Base-by-base conservation (phyloP, 352 stramenopile species). In the Phytophthora pini region DNA sequence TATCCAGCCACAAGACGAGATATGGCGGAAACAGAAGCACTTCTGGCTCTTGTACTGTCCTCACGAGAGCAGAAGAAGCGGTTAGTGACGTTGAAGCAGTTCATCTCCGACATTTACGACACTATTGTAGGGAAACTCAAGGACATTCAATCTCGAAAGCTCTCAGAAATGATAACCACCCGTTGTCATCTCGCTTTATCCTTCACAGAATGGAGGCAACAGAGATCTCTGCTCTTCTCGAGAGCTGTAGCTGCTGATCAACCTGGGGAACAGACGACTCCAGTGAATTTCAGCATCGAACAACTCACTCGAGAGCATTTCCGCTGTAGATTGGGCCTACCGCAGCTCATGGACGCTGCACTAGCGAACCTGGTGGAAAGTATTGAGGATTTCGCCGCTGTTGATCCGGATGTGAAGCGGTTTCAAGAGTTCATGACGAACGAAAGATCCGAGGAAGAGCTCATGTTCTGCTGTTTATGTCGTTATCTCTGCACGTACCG, bases 31-130 rank as follows among this genome's bases (percentile, higher is more conserved):
- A n/a, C 56, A 3, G 62, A 70, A 20, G 31, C 29, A 36, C 55
- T 84, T 5, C 40, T 72, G n/a, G 62, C 73, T 4, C 46, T 77
- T 17, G 36, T 78, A 40, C 46, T 75, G 1, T 44, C 77, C 11
- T 82, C 79, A 5, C 70, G 70, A 29, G 80, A 92, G 8, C 74
- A 79, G n/a, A 69, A 69, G 17, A 89, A 87, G 61, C 51, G 71
- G 5, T 40, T 86, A 15, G 74, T 78, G 0, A 50, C 64, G 45
- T 59, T 90, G 22, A 92, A 90, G 58, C 84, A 90, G 48, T 87
- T 90, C 41, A 92, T 90, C 32, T 71, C 64, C 12, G 79, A 89
- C 49, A 79, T 88, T 2, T 92, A 92, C 67, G 84, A 89, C 49
- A 86, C 76, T 1, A 69, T 92, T 13, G 68, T 90, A 1, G 80